Percentiles rank a stretch among this genome's conserved stretches.
These are phyloP conservation scores for Boeremia lycopersici DNA, from an alignment of 2,329 filamentous ascomycete genomes.

Conservation along the genomic window DNA sequence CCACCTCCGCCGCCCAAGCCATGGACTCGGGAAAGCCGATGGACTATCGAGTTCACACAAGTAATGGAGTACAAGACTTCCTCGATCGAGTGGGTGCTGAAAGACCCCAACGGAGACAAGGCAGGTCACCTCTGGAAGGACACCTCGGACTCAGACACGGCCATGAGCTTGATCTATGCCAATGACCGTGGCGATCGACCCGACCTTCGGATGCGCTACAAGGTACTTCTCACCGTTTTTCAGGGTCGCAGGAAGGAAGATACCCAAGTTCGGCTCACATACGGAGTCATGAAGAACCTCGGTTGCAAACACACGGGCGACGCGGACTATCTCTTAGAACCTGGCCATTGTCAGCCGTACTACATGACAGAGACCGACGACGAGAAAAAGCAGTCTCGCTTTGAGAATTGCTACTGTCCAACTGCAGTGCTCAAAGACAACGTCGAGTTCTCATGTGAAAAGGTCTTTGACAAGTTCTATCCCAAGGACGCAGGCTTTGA, in stretches of 20 bases:
- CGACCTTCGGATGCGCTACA: background rate
- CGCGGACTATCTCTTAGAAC: background rate
- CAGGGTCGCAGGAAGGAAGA: background rate
- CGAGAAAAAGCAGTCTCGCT: background rate
- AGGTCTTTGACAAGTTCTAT: background rate
- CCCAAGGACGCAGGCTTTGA: background rate
- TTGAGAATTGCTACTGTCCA: background rate
- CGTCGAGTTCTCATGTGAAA: background rate
- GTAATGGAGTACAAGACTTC: constrained; percentile 16
- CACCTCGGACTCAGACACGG: background rate
- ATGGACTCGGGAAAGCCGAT: constrained; percentile 3
- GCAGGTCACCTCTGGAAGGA: background rate
- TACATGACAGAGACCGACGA: constrained; percentile 6
- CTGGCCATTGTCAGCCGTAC: background rate
- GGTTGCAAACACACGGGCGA: background rate
- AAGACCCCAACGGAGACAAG: constrained; percentile 20
- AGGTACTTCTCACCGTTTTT: background rate
- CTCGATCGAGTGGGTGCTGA: constrained; percentile 21
- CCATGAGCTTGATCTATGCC: background rate
- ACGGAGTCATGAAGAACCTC: background rate
- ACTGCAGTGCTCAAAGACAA: background rate
- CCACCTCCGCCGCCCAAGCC: background rate
- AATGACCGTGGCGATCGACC: background rate
- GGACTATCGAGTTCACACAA: constrained; percentile 20
- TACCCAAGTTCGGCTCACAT: background rate